Evolutionary conservation across 2,329 filamentous ascomycete genomes (phyloP), one percentile per base, ranked within the genome.

Genomic region (Cordyceps tenuipes): DNA sequence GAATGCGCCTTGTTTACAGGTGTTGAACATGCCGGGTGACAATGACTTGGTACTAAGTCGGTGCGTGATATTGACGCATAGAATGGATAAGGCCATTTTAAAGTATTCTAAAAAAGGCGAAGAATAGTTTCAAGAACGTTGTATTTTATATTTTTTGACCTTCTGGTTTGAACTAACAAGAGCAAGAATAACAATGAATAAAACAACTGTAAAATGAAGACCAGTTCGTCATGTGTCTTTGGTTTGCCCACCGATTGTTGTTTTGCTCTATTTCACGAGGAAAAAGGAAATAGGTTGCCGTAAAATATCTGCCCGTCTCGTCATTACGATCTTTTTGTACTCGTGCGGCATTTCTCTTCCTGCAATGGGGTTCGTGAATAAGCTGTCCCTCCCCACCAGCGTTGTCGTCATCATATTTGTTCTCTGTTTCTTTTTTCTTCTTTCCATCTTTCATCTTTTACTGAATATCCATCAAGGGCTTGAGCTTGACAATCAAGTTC

Each of bases 401-500:
- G 13, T n/a, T 1, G 13, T 7, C 17, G 39, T 43, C 17, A 36
- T 29, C 29, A 29, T 29, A 29, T n/a, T 43, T 43, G 15, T 43
- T n/a, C 15, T 17, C 15, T 43, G n/a, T 43, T 43, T 43, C n/a
- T 43, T 17, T n/a, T 6, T n/a, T 43, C 3, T 7, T 43, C n/a
- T 43, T 43, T n/a, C 17, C 17, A 8, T 17, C 2, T n/a, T 43
- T 43, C n/a, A 7, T 43, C 4, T 43, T 43, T 78, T 82, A 91
- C 68, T 81, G 80, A 74, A 97, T 89, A 75, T 97, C 94, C 72
- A 97, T 97, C 66, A 96, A 72, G 46, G 90, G 86, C 84, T 99
- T 99, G 71, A 99, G 79, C 82, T 96, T 96, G 76, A 93, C 90
- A 70, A 99, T 91, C 64, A 99, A 80, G 70, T 84, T 81, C 94